Evolutionary conservation across 1,284 basidiomycete species (phyloP).

Genomic region (Microbotryum lychnidis-dioicae): DNA sequence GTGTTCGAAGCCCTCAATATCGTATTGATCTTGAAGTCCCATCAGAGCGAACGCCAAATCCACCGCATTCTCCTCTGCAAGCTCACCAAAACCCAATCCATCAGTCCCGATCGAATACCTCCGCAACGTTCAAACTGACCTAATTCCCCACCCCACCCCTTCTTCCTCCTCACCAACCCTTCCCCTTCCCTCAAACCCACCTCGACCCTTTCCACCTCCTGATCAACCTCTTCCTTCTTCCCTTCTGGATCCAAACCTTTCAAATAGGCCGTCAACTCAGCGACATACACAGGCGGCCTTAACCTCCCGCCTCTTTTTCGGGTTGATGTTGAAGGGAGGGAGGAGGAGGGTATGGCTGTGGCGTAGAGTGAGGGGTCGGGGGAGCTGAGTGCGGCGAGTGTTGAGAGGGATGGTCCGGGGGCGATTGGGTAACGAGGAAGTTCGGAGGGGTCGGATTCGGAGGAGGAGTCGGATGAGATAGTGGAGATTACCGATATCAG

Average conservation of each 20-base stretch:
- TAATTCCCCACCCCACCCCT: constrained; percentile 71
- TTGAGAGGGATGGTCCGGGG: constrained; percentile 2
- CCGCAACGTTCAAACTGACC: constrained; percentile 46
- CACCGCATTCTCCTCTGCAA: constrained; percentile 73
- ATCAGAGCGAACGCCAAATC: constrained; percentile 67
- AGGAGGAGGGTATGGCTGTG: constrained; percentile 17
- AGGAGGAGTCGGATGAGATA: constrained; percentile 8
- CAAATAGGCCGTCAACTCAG: constrained; percentile 39
- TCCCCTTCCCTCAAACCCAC: constrained; percentile 69
- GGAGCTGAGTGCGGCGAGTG: constrained; percentile 13
- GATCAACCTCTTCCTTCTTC: constrained; percentile 51
- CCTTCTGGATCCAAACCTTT: constrained; percentile 34
- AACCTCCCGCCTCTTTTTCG: constrained; percentile 18
- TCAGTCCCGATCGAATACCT: not conserved
- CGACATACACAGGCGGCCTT: constrained; percentile 39
- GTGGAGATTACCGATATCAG: constrained; percentile 27
- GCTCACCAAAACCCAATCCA: constrained; percentile 7
- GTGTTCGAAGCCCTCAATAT: constrained; percentile 67
- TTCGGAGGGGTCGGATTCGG: constrained; percentile 23
- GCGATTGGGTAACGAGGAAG: constrained; percentile 25
- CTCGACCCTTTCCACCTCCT: constrained; percentile 66
- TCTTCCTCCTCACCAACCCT: constrained; percentile 69
- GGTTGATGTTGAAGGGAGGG: constrained; percentile 19
- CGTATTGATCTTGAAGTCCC: constrained; percentile 72
- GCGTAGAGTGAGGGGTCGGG: constrained; percentile 25